A percentile compares a stretch with the other conserved stretches of the same genome.
Conservation (phyloP, 768 basidiomycete species). For the Rhodotorula kratochvilovae region DNA sequence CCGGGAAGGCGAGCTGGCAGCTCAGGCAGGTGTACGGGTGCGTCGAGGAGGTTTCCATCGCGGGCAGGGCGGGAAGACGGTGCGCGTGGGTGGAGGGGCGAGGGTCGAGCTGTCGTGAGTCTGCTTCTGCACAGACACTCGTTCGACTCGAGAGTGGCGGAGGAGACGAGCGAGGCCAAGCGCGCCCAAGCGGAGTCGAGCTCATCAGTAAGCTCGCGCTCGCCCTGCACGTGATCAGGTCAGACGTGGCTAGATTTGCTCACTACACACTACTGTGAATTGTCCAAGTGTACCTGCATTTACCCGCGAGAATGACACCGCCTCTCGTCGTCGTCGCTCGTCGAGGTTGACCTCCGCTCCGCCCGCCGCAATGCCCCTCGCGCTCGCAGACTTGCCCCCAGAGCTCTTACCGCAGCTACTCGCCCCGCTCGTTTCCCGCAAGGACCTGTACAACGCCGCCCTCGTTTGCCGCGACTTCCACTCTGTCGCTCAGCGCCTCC, state of each 20-base stretch:
- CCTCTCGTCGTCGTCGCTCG: no score
- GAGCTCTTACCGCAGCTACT: constrained; percentile 34
- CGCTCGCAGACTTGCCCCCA: constrained; percentile 12
- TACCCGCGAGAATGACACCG: not conserved
- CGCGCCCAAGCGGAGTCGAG: no score
- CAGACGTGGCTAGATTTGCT: no score
- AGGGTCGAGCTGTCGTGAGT: not conserved
- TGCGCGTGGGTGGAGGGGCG: not conserved
- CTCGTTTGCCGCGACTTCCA: constrained; percentile 21
- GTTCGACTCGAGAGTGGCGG: no score
- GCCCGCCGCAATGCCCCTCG: not conserved
- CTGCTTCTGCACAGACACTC: not conserved
- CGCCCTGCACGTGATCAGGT: no score
- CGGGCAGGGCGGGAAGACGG: not conserved
- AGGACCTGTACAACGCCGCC: constrained; percentile 10
- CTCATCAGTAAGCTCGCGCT: no score
- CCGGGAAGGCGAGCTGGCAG: constrained; percentile 78
- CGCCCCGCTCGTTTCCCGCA: constrained; percentile 14
- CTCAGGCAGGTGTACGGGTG: constrained; percentile 78
- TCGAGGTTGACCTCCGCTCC: not conserved
- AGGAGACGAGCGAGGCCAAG: no score
- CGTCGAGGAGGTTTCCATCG: constrained; percentile 10
- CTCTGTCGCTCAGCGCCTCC: not conserved
- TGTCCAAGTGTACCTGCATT: no score
- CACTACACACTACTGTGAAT: no score